Base-by-base conservation (phyloP, 495 filamentous ascomycete genomes). In the Emericellopsis terricola region DNA sequence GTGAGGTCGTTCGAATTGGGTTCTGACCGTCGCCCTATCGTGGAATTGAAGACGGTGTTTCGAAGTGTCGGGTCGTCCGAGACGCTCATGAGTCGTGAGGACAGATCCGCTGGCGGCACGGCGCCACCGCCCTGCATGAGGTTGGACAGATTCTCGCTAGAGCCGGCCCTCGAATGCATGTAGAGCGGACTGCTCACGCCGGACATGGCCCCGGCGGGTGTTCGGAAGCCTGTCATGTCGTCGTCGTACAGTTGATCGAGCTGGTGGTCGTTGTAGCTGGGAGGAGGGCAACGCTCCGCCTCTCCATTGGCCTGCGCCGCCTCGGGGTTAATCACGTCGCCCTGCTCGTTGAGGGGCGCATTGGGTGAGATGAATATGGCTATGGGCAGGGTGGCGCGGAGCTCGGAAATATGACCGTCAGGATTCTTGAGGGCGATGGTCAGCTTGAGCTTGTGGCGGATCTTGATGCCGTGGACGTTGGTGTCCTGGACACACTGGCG, bases 361-460 rank as follows among this genome's bases (percentile, higher is more conserved):
- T 82, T 80, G 11, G 89, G 89, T 9, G 89, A 97, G 41, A 96
- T 92, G 55, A 87, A 94, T 20, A 97, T 73, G 19, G 76, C 76
- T 19, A 97, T 68, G 3, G 85, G 82, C 16, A 94, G 66, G 13
- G 78, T 81, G 28, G 82, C 83, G 14, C 85, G 79, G 31, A 94
- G 69, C 71, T 94, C 84, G 32, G 84, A 93, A 28, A 82, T 64
- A 50, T 94, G 89, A 0, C 81, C 85, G 54, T 97, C 89, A 1
- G 89, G 87, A 43, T 96, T 94, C 41, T 82, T 75, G 19, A 97
- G 63, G 40, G 84, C 78, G 37, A 97, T 72, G 35, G 78, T 76
- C 47, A 94, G 68, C 53, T 76, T 78, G 31, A 94, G 59, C 56
- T 83, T 87, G 50, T 97, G 89, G 29, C 78, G 61, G 14, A 94